Evolutionary conservation across 306 rosid species (phyloP).

Genomic region (Trifolium dubium): DNA sequence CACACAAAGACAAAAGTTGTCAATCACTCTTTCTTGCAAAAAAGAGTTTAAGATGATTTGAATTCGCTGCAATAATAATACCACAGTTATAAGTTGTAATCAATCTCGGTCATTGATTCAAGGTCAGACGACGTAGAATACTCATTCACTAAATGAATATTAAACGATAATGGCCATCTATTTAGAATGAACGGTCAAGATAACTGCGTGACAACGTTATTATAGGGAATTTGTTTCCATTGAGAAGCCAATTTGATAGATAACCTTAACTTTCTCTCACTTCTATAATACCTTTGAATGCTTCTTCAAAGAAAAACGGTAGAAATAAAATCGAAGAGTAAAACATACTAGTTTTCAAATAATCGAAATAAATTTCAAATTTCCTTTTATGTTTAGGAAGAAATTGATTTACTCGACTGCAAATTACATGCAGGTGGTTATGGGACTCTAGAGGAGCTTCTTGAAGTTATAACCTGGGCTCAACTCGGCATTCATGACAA

Average conservation of each 20-base stretch:
- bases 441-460: conserved; percentile 97
- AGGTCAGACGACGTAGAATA: background rate
- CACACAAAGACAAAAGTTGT: conserved; percentile 47
- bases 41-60: conserved; percentile 16
- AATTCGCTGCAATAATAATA: background rate
- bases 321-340: too few species aligned
- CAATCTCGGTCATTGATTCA: background rate
- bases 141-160: background rate
- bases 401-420: background rate
- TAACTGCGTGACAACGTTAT: background rate
- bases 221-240: background rate
- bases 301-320: too few species aligned
- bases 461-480: conserved; percentile 99
- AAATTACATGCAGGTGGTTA: conserved; percentile 76
- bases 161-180: background rate
- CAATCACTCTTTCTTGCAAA: conserved; percentile 29
- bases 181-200: background rate
- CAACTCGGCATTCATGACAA: conserved; percentile 99
- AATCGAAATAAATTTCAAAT: too few species aligned
- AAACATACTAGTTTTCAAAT: too few species aligned
- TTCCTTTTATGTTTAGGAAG: too few species aligned
- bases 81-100: background rate
- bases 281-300: too few species aligned
- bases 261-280: background rate
- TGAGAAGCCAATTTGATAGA: background rate